phyloP scores from a whole-genome alignment of 345 rosid genomes.

The Passiflora organensis region DNA sequence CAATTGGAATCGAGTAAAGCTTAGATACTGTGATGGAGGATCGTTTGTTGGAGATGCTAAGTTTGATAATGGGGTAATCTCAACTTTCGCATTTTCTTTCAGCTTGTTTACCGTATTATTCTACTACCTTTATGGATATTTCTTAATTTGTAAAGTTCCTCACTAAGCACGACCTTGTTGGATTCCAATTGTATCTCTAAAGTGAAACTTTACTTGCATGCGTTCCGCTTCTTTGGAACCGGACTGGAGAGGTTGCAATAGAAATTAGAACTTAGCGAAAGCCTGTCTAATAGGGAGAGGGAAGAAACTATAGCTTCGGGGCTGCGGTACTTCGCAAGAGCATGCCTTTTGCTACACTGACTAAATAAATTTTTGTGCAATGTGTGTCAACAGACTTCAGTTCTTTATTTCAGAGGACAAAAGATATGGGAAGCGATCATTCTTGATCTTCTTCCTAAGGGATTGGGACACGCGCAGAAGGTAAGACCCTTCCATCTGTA shows the following conservation, averaged over 20 bases:
- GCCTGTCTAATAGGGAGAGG: no score
- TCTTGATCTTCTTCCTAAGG: constrained; percentile 78
- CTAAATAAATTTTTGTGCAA: constrained; percentile 10
- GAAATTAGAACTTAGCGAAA: no score
- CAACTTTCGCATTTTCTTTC: background rate
- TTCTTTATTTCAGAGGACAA: constrained; percentile 89
- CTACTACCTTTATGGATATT: no score
- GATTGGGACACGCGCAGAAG: constrained; percentile 60
- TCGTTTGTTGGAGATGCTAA: constrained; percentile 77
- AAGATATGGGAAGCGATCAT: constrained; percentile 82
- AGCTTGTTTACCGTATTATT: background rate
- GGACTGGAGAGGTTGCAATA: no score
- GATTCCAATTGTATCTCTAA: background rate
- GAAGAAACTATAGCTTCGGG: no score
- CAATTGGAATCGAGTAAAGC: constrained; percentile 94
- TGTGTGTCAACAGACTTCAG: constrained; percentile 53
- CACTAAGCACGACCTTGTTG: no score
- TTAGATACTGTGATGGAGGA: constrained; percentile 95
- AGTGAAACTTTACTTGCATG: no score
- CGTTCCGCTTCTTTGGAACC: no score
- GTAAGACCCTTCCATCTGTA: no score
- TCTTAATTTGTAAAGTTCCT: no score
- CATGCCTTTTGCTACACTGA: background rate
- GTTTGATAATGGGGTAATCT: constrained; percentile 59
- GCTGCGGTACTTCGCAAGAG: no score